Evolutionary conservation across 2,329 filamentous ascomycete genomes (phyloP).

Genomic region (Parasarocladium wereldwijsianum): DNA sequence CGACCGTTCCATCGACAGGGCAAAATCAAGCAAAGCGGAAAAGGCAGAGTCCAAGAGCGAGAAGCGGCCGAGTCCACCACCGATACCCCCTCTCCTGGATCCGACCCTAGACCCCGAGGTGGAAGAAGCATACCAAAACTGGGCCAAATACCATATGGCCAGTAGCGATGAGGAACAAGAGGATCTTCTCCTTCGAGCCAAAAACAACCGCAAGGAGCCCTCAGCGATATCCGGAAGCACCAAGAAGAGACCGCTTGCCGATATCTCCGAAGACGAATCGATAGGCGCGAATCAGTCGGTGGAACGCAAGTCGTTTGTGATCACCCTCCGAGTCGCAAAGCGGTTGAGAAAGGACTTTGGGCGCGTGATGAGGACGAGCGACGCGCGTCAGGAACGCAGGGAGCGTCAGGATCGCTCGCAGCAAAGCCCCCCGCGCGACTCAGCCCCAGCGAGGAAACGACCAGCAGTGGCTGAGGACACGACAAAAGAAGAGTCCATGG

Average conservation of each 20-base stretch:
- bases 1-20: constrained; percentile 14
- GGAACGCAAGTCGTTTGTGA: constrained; percentile 20
- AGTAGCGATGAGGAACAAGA: background rate
- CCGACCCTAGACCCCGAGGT: constrained; percentile 39
- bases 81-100: constrained; percentile 38
- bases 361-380: constrained; percentile 29
- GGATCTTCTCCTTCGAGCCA: too few relatives aligned
- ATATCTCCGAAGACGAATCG: constrained; percentile 7
- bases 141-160: constrained; percentile 7
- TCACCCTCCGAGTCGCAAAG: constrained; percentile 35
- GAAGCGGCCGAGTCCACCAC: constrained; percentile 17
- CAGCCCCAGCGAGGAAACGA: constrained; percentile 31
- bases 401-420: constrained; percentile 10
- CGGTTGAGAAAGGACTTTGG: constrained; percentile 26
- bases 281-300: constrained; percentile 9
- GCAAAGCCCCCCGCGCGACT: constrained; percentile 23
- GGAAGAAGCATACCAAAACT: constrained; percentile 26
- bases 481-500: constrained; percentile 15
- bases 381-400: constrained; percentile 21
- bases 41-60: constrained; percentile 20
- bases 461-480: constrained; percentile 13
- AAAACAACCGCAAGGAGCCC: too few relatives aligned
- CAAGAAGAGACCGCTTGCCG: constrained; percentile 1
- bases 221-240: too few relatives aligned
- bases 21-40: constrained; percentile 16